These are phyloP conservation scores for Hypoxylon sp. DNA, from an alignment of 2,329 filamentous ascomycete genomes.

Conservation along the genomic window DNA sequence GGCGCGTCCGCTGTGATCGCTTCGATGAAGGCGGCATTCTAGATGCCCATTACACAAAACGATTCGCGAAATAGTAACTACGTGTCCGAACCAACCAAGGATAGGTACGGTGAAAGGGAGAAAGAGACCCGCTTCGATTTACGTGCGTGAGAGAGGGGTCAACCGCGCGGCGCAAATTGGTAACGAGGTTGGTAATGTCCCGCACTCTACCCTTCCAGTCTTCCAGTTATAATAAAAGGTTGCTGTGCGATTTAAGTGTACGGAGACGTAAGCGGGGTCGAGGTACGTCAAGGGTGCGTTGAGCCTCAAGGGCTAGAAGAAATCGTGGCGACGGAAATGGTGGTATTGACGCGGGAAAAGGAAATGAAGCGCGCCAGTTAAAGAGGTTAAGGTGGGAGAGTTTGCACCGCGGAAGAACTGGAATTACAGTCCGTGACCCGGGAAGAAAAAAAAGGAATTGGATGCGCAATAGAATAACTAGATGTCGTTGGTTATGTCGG, in stretches of 20 bases:
- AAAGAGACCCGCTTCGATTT: not conserved
- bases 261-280: conserved; percentile 24
- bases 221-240: conserved; percentile 1
- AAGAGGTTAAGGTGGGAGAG: conserved; percentile 2
- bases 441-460: conserved; percentile 3
- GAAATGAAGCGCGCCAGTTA: conserved; percentile 37
- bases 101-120: not conserved
- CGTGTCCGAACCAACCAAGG: conserved; percentile 3
- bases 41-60: conserved; percentile 45
- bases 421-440: not conserved
- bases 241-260: conserved; percentile 4
- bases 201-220: not conserved
- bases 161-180: conserved; percentile 15
- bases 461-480: conserved; percentile 10
- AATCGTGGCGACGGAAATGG: conserved; percentile 22
- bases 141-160: conserved; percentile 10
- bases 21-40: conserved; percentile 60
- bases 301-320: conserved; percentile 32
- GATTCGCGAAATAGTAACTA: conserved; percentile 7
- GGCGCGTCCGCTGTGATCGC: conserved; percentile 57
- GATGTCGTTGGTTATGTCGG: not conserved
- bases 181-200: not conserved
- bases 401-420: conserved; percentile 3
- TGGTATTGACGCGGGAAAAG: conserved; percentile 43
- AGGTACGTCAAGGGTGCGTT: conserved; percentile 28